Percentiles rank a stretch among this genome's conserved stretches.
These are phyloP conservation scores for Trichoderma sp. DNA, from an alignment of 2,329 filamentous ascomycete genomes.

Conservation along the genomic window DNA sequence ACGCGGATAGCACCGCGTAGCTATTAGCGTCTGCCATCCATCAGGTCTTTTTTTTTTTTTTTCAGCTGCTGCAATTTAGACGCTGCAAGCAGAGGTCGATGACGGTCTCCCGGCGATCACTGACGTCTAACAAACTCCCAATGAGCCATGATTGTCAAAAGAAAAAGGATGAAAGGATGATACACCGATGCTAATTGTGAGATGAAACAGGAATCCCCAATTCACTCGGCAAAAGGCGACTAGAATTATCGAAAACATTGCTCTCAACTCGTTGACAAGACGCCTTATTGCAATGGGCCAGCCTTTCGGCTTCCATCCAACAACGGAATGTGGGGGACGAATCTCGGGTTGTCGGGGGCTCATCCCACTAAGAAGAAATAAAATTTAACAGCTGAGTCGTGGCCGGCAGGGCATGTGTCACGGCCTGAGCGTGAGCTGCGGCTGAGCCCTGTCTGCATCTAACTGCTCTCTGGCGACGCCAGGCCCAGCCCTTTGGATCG, in stretches of 20 bases:
- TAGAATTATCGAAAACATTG: background rate
- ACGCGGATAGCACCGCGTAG: background rate
- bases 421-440: background rate
- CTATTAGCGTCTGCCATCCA: constrained; percentile 3
- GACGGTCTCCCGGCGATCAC: background rate
- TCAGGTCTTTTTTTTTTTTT: constrained; percentile 1
- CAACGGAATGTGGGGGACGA: constrained; percentile 18
- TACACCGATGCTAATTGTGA: background rate
- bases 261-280: background rate
- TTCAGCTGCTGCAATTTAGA: constrained; percentile 3
- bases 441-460: constrained; percentile 5
- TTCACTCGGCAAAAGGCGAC: background rate
- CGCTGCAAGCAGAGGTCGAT: background rate
- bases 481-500: constrained; percentile 22
- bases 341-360: background rate
- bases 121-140: background rate
- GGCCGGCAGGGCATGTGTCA: background rate
- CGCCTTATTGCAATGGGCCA: background rate
- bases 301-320: background rate
- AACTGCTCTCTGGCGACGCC: background rate
- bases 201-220: background rate
- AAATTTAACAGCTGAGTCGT: background rate
- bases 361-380: background rate
- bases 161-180: background rate
- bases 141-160: background rate